Base-by-base conservation (phyloP, 2,329 filamentous ascomycete species). In the Penicillium sp. region DNA sequence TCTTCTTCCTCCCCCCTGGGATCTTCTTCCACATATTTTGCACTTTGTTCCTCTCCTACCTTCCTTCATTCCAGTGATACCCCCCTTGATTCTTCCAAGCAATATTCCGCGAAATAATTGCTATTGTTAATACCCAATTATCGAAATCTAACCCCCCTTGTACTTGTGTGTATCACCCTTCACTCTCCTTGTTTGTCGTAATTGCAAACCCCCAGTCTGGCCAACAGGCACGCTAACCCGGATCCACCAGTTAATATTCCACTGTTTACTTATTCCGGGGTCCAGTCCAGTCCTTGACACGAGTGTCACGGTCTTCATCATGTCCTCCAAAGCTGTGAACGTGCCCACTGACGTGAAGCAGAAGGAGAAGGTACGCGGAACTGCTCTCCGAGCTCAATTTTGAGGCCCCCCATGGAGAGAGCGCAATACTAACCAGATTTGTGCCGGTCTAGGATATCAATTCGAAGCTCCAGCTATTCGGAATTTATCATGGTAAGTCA, bases 401-500 rank as follows among this genome's bases (percentile, higher is more conserved):
- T 24, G 17, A 33, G 19, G 10, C 22, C 17, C 28, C 24, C 22
- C 19, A 7, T 24, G 9, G 12, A 22, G 5, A 40, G 54, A 26
- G 19, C 12, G 8, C 28, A 22, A 22, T 24, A 24, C 55, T 57
- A 22, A 57, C 22, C 22, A 26, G 17, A n/a, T 24, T 26, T 1
- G n/a, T 2, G 17, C 26, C 15, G n/a, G 26, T 42, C 17, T 37
- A 81, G 74, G 87, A 97, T 77, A 89, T 98, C 80, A 95, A 95
- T 80, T 88, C 89, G 76, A 99, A 99, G 84, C 88, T 99, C 56
- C 93, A 97, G 80, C 81, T 98, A 40, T 99, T 96, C 74, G 95
- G 94, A 73, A 97, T 98, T 78, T 86, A 89, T 80, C 82, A 85
- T 69, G 86, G 86, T 88, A 66, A 64, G 67, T 60, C 69, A 65